Evolutionary conservation across 441 rosid genomes (phyloP), one percentile per base, ranked within the genome.

Genomic region (Theobroma grandiflorum): DNA sequence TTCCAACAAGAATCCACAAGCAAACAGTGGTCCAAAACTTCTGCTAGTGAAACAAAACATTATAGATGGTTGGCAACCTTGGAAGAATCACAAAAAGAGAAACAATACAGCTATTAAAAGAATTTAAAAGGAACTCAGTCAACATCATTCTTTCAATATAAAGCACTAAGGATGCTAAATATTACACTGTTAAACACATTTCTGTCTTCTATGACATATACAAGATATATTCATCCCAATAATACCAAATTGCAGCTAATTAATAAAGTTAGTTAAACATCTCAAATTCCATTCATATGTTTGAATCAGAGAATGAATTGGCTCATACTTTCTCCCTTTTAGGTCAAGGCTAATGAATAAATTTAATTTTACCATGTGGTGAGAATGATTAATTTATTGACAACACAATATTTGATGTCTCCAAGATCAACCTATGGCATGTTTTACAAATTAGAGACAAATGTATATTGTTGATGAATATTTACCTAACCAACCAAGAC

Each of bases 251-350:
- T 55, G 65, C 35, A 38, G 76, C 63, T 55, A 26, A 73, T 58
- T 52, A 31, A 31, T 15, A 35, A 35, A 72, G 47, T 72, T 26
- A 52, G 47, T 72, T 26, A 52, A 37, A 52, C 63, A 52, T 72
- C 50, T 72, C 35, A 55, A 72, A 72, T 35, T 53, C 63, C 76
- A 72, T n/a, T 47, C 62, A 37, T 37, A 37, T 10, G 9, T 72
- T 37, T 10, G 47, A n/a, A 72, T 35, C 47, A 53, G 2, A 37
- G 33, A 52, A 72, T 53, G 47, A 67, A 72, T 53, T 38, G 8
- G n/a, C 76, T 72, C 63, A 49, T 31, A 61, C 9, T 22, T 20
- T 33, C n/a, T 75, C 57, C 31, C 69, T 75, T 14, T n/a, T 58
- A 52, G 43, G 47, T 42, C 20, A 33, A 40, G 18, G 16, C 64